Evolutionary conservation across 306 rosid species (phyloP).

Genomic region (Citrullus colocynthis): DNA sequence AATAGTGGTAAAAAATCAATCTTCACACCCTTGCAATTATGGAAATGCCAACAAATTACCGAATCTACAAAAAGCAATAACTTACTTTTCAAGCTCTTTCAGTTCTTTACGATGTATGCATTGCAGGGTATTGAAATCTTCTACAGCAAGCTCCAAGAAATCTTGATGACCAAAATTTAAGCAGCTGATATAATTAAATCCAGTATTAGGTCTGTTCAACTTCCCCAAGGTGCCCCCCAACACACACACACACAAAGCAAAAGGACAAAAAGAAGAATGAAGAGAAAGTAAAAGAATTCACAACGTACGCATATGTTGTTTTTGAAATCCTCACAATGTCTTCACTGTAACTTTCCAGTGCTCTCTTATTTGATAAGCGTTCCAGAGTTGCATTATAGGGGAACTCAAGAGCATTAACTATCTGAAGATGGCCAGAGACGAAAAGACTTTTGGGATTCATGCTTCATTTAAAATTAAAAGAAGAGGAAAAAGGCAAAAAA

Average conservation of each 20-base stretch:
- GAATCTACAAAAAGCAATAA: background rate
- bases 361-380: constrained; percentile 43
- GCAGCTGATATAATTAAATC: constrained; percentile 27
- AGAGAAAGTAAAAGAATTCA: background rate
- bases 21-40: background rate
- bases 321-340: constrained; percentile 49
- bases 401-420: constrained; percentile 40
- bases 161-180: constrained; percentile 47
- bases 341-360: constrained; percentile 37
- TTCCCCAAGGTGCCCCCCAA: background rate
- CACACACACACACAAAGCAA: background rate
- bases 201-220: background rate
- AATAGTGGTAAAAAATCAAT: background rate
- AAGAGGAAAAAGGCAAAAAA: background rate
- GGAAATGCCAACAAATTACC: background rate
- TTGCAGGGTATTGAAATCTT: constrained; percentile 71
- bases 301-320: constrained; percentile 46
- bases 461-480: background rate
- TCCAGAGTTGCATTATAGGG: constrained; percentile 47
- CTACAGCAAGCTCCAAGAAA: constrained; percentile 55
- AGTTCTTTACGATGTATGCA: constrained; percentile 46
- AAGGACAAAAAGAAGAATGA: background rate
- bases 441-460: background rate
- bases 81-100: constrained; percentile 43
- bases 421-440: constrained; percentile 22